A percentile compares a stretch with the other conserved stretches of the same genome.
These are phyloP conservation scores for Raffaelea albimanens DNA, from an alignment of 2,329 filamentous ascomycete genomes.

Conservation along the genomic window DNA sequence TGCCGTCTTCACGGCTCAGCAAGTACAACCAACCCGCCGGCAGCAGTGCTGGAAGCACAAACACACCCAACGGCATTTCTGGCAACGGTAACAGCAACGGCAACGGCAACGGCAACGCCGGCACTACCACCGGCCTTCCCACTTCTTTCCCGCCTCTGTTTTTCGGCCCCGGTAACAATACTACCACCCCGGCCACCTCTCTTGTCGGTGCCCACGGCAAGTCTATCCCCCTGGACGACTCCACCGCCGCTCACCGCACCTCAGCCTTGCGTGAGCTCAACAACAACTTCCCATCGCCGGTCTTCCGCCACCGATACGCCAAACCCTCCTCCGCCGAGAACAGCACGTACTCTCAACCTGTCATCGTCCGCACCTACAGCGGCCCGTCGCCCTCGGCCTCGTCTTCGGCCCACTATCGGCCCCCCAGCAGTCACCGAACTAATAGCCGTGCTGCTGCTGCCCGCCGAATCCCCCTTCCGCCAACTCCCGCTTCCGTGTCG, in stretches of 20 bases:
- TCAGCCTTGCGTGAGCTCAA: conserved; percentile 52
- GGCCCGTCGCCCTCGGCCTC: conserved; percentile 26
- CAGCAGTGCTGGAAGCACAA: not conserved
- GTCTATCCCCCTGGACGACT: conserved; percentile 47
- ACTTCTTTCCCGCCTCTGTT: conserved; percentile 39
- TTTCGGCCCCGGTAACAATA: conserved; percentile 31
- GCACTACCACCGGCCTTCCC: conserved; percentile 17
- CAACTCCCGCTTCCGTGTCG: conserved; percentile 14
- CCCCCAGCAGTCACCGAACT: conserved; percentile 20
- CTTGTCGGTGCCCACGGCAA: conserved; percentile 44
- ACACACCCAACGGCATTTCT: not conserved
- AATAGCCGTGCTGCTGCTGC: conserved; percentile 16
- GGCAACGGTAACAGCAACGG: not conserved
- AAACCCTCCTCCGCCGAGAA: conserved; percentile 46
- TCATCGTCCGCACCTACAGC: conserved; percentile 56
- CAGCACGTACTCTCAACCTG: conserved; percentile 55
- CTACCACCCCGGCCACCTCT: conserved; percentile 36
- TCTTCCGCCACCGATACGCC: conserved; percentile 40
- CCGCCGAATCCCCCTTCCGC: conserved; percentile 20
- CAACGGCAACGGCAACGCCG: conserved; percentile 6
- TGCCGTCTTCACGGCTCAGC: not conserved
- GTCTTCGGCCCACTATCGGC: conserved; percentile 15
- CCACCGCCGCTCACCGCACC: conserved; percentile 46
- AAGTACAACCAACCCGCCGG: not conserved
- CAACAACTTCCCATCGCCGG: conserved; percentile 40